Base-by-base conservation (phyloP, 257 asterid genomes). In the Plantago major region DNA sequence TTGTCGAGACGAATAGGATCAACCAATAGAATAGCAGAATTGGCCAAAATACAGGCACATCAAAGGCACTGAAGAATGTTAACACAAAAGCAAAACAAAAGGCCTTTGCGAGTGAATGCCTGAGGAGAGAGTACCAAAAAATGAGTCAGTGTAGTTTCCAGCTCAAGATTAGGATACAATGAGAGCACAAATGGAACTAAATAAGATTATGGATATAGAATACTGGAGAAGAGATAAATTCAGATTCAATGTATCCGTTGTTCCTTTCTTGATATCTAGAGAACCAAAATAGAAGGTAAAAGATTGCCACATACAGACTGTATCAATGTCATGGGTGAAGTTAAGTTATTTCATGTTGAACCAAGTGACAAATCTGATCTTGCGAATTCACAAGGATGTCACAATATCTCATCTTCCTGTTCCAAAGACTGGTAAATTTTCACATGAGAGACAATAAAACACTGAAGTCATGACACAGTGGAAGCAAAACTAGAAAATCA, bases 1-100 rank as follows among this genome's bases (percentile, higher is more conserved):
- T 92, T 9, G 99, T 89, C 8, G 95, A 81, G 42, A 92, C 7
- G 66, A 92, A 92, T 46, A 92, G 85, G 66, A 82, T 82, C 61
- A 82, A 62, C 97, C 99, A 92, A 71, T 92, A 89, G 81, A 92
- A 89, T 49, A 92, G 82, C 72, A 92, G 83, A 79, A 92, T 86
- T 38, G 99, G 99, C 96, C 99, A 92, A 73, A 92, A 92, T 56
- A 92, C 99, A 60, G 99, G 99, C 57, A 92, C 97, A 49, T 89
- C 95, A 67, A 92, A 92, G 72, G 87, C 95, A 63, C 94, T 77
- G 91, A 92, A 92, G 88, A 89, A 89, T 30, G 99, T 89, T 75
- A 89, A 73, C 65, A 83, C 80, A 75, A 92, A 73, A 64, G 96
- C 97, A 70, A 92, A 5, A 70, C 80, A 75, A 63, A 89, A 77